Evolutionary conservation across 2,329 filamentous ascomycete species (phyloP), one percentile per base, ranked within the genome.

Genomic region (Pezizomycotina sp.): DNA sequence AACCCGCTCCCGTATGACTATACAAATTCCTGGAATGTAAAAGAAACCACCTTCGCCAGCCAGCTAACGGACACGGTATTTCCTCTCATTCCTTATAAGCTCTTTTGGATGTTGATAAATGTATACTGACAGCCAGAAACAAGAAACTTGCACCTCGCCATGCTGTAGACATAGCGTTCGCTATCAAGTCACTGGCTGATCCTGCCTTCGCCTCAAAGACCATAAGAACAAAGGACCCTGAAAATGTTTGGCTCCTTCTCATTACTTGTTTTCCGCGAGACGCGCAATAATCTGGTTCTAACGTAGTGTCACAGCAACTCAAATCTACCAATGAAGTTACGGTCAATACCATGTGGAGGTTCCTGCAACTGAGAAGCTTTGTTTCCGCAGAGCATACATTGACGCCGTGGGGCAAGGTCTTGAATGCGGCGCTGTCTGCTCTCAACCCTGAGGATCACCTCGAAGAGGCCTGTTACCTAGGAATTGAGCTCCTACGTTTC

Each of bases 331-430:
- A 77, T 10, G 78, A 89, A 51, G 68, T 86, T 36, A 61, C 68
- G 15, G 62, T 82, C 12, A 80, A 92, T 50, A 71, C 76, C 5
- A 67, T 86, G 40, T 93, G 82, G 77, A 72, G 83, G 36, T 89
- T 93, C 58, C 65, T 98, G 14, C 81, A 92, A 53, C 65, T 95
- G 31, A 73, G 84, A 41, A 83, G 77, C 15, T 98, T 93, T 52
- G 66, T 92, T 29, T 71, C 89, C 48, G 66, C 74, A 32, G 64
- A 69, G 30, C 86, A 95, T 57, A 70, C 74, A 42, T 65, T 93
- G 43, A 92, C 84, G 6, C 59, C 63, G 6, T 92, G 83, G 82
- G 89, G 86, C 10, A 72, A 74, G 50, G 80, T 80, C 13, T 63
- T 95, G 24, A 72, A 74, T 19, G 69, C 70, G 19, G 74, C 78